These are phyloP conservation scores for Trichoderma citrinoviride DNA, from an alignment of 2,329 filamentous ascomycete species.

Conservation along the genomic window DNA sequence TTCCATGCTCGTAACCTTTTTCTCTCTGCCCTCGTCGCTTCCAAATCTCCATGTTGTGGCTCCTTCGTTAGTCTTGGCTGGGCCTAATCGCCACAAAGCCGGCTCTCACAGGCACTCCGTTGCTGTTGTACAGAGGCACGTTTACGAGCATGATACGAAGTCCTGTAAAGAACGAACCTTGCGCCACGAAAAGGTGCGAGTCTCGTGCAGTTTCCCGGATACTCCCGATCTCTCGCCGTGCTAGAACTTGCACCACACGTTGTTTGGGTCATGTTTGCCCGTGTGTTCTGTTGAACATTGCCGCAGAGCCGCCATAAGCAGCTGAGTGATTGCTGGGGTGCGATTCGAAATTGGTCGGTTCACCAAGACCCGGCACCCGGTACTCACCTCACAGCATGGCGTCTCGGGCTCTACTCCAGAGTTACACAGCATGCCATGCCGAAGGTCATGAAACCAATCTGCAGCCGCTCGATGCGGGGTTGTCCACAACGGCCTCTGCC, in stretches of 20 bases:
- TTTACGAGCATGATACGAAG: not conserved
- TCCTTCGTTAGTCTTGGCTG: conserved; percentile 3
- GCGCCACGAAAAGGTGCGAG: not conserved
- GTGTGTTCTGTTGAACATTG: not conserved
- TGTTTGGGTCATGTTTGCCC: not conserved
- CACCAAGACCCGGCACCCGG: conserved; percentile 19
- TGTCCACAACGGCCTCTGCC: not conserved
- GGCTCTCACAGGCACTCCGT: conserved; percentile 2
- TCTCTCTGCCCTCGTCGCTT: conserved; percentile 6
- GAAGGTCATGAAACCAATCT: not conserved
- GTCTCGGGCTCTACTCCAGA: conserved; percentile 3
- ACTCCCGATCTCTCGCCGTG: conserved; percentile 9
- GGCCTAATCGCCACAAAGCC: conserved; percentile 5
- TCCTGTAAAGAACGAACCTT: not conserved
- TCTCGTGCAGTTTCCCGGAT: conserved; percentile 8
- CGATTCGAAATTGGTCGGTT: conserved; percentile 1
- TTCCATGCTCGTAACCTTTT: conserved; percentile 10
- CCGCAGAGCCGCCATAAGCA: conserved; percentile 14
- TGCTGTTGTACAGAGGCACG: not conserved
- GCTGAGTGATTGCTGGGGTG: conserved; percentile 1
- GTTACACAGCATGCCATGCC: conserved; percentile 16
- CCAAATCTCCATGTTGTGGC: conserved; percentile 1
- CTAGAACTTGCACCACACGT: not conserved
- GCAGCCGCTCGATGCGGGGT: conserved; percentile 16
- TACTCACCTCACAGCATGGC: conserved; percentile 6